These are phyloP conservation scores for Schwanniomyces sp. DNA, from an alignment of 805 yeast genomes.

Conservation along the genomic window DNA sequence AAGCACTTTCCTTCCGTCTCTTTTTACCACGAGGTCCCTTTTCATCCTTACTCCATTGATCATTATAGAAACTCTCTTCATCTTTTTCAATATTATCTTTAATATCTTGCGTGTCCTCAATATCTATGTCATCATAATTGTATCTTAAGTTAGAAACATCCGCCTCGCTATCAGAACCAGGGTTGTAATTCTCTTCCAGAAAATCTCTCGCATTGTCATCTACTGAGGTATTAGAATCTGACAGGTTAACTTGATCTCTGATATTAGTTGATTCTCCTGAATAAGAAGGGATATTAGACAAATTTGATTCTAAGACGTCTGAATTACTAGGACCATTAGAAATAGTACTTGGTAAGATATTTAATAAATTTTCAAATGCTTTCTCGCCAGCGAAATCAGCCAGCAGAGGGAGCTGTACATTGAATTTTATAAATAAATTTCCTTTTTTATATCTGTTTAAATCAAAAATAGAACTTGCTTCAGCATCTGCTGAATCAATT, in stretches of 20 bases:
- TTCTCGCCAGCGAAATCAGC: conserved; percentile 23
- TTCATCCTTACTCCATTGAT: conserved; percentile 13
- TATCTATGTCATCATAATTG: conserved; percentile 17
- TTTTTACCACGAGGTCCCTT: conserved; percentile 1
- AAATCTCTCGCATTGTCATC: not conserved
- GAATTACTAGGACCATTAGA: not conserved
- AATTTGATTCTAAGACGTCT: conserved; percentile 4
- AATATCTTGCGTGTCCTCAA: conserved; percentile 12
- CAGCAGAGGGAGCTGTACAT: conserved; percentile 32
- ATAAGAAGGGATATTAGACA: conserved; percentile 9
- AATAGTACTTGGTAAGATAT: conserved; percentile 18
- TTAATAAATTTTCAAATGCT: conserved; percentile 18
- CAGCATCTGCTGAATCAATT: conserved; percentile 11
- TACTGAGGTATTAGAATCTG: not conserved
- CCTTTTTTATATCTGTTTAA: conserved; percentile 26
- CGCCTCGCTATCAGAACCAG: not conserved
- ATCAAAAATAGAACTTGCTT: conserved; percentile 17
- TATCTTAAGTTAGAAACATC: conserved; percentile 3
- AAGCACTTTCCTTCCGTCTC: conserved; percentile 9
- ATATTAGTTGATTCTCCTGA: not conserved
- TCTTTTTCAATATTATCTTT: conserved; percentile 13
- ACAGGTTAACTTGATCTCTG: not conserved
- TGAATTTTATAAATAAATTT: conserved; percentile 39
- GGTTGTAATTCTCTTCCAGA: not conserved
- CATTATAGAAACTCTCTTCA: conserved; percentile 17